phyloP scores from a whole-genome alignment of 768 basidiomycete genomes.

The Mycena indigotica region DNA sequence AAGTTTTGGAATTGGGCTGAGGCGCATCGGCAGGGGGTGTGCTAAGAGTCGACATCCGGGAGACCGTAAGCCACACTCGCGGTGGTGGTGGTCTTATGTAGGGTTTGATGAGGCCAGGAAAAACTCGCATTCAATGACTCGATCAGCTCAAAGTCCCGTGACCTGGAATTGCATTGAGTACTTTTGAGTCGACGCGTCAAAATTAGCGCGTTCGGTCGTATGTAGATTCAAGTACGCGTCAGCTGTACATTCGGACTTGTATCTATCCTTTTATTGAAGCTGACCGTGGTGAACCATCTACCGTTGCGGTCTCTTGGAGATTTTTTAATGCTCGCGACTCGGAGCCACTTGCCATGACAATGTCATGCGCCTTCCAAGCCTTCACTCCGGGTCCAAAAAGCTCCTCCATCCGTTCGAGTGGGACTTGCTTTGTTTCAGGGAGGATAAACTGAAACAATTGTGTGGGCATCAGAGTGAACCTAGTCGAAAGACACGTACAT shows the following conservation, averaged over 20 bases:
- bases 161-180: slow-evolving; percentile 1
- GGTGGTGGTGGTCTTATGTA: slow-evolving; percentile 15
- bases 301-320: not conserved
- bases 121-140: slow-evolving; percentile 21
- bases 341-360: slow-evolving; percentile 32
- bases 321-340: slow-evolving; percentile 15
- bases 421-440: slow-evolving; percentile 44
- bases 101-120: slow-evolving; percentile 19
- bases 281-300: slow-evolving; percentile 4
- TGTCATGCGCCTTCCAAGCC: slow-evolving; percentile 37
- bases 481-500: slow-evolving; percentile 23
- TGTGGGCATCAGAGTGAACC: not conserved
- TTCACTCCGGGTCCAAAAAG: slow-evolving; percentile 39
- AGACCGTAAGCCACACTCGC: not conserved
- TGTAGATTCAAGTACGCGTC: not conserved
- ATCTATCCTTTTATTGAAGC: slow-evolving; percentile 8
- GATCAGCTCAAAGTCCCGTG: slow-evolving; percentile 9
- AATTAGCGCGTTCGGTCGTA: too few species aligned
- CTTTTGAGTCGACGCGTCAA: not conserved
- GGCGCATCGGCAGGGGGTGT: slow-evolving; percentile 29
- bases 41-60: slow-evolving; percentile 17
- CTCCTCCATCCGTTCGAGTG: slow-evolving; percentile 46
- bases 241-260: not conserved
- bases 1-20: slow-evolving; percentile 45
- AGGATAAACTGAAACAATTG: slow-evolving; percentile 32